These are phyloP conservation scores for Trametes versicolor DNA, from an alignment of 1,284 basidiomycete species.

Conservation along the genomic window DNA sequence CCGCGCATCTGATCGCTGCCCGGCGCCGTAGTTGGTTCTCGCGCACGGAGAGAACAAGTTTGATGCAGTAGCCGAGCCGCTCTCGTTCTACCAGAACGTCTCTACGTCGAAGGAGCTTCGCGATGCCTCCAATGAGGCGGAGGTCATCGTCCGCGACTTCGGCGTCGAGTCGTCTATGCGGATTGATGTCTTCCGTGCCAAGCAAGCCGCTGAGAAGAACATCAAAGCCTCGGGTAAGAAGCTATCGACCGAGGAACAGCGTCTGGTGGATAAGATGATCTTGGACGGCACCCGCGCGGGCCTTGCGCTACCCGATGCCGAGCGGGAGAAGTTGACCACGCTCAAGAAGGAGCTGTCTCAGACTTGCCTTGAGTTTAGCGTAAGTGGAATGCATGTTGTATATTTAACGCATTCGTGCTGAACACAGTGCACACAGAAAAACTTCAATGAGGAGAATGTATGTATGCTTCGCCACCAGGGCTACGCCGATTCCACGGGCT, in stretches of 20 bases:
- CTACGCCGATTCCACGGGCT: neutral
- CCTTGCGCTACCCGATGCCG: conserved; percentile 71
- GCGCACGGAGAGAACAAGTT: conserved; percentile 66
- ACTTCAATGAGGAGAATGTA: conserved; percentile 88
- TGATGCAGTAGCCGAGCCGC: conserved; percentile 63
- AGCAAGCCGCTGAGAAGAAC: conserved; percentile 75
- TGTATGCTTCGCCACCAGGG: neutral
- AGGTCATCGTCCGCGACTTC: conserved; percentile 72
- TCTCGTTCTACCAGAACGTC: conserved; percentile 84
- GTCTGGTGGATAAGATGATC: conserved; percentile 82
- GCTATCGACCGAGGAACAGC: conserved; percentile 71
- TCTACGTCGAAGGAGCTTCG: conserved; percentile 75
- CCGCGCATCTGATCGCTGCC: conserved; percentile 13
- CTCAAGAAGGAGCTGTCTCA: conserved; percentile 79
- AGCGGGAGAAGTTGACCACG: conserved; percentile 63
- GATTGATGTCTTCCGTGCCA: conserved; percentile 78
- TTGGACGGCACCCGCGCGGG: conserved; percentile 82
- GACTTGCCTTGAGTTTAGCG: conserved; percentile 78
- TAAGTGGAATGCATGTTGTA: conserved; percentile 47
- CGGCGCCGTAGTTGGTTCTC: conserved; percentile 56
- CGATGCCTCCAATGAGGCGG: conserved; percentile 79
- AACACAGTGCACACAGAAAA: conserved; percentile 61
- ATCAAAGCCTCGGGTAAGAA: conserved; percentile 64
- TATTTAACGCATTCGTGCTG: neutral
- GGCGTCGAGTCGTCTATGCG: conserved; percentile 80